phyloP scores from a whole-genome alignment of 352 stramenopile species.

The Globisporangium echinulatum region DNA sequence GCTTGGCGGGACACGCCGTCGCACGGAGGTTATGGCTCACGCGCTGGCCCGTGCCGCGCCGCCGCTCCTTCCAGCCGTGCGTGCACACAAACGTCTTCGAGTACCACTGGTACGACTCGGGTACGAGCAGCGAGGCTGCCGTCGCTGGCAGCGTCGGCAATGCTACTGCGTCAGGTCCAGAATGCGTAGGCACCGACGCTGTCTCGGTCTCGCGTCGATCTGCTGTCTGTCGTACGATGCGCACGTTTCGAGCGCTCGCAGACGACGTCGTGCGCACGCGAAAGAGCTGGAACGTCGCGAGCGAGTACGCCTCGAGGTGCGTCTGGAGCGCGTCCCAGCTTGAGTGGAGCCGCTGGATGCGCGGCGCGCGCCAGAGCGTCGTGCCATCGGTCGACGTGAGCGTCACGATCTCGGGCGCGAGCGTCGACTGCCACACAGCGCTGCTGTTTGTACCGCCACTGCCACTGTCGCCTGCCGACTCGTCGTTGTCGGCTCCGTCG shows the following conservation, averaged over 20 bases:
- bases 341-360: constrained; percentile 37
- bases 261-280: constrained; percentile 73
- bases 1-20: constrained; percentile 56
- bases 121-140: constrained; percentile 26
- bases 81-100: constrained; percentile 80
- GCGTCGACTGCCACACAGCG: constrained; percentile 5
- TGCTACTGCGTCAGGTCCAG: neutral
- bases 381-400: constrained; percentile 21
- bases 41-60: constrained; percentile 58
- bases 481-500: constrained; percentile 15
- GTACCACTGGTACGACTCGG: constrained; percentile 62
- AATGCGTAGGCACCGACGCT: neutral
- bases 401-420: constrained; percentile 10
- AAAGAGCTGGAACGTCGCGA: constrained; percentile 60
- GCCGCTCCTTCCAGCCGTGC: constrained; percentile 69
- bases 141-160: neutral
- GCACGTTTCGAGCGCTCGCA: constrained; percentile 48
- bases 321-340: constrained; percentile 55
- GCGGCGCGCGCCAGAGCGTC: constrained; percentile 38
- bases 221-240: constrained; percentile 42
- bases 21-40: constrained; percentile 64
- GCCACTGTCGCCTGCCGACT: neutral
- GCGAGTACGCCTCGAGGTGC: constrained; percentile 53
- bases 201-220: constrained; percentile 15
- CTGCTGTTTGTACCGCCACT: neutral